A percentile compares a stretch with the other conserved stretches of the same genome.
Conservation (phyloP, 495 filamentous ascomycete species). For the Aspergillus egyptiacus region DNA sequence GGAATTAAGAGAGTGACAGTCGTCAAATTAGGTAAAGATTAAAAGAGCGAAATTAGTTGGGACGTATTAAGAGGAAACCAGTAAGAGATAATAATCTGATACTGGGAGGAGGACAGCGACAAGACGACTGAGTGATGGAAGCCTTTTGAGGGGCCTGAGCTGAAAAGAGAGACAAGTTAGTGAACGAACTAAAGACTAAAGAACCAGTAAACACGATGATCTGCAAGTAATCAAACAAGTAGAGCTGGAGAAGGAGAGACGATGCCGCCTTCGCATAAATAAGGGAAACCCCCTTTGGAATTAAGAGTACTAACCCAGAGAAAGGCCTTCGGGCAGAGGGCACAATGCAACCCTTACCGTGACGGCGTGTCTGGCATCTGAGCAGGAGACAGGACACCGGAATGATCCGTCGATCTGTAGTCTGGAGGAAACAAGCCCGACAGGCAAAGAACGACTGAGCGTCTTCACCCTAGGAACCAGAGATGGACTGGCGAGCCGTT, state of each 20-base stretch:
- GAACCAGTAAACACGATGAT: slow-evolving; percentile 13
- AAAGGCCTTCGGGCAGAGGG: slow-evolving; percentile 44
- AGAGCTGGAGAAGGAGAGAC: slow-evolving; percentile 6
- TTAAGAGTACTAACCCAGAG: slow-evolving; percentile 44
- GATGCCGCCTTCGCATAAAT: slow-evolving; percentile 20
- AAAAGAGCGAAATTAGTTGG: slow-evolving; percentile 57
- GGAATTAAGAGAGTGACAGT: slow-evolving; percentile 52
- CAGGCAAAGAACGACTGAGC: slow-evolving; percentile 66
- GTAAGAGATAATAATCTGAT: slow-evolving; percentile 37
- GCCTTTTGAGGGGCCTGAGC: slow-evolving; percentile 36
- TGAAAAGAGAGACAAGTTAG: slow-evolving; percentile 40
- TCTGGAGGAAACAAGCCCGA: slow-evolving; percentile 38
- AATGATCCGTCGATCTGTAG: slow-evolving; percentile 40
- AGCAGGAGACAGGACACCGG: slow-evolving; percentile 46
- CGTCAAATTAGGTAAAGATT: slow-evolving; percentile 42
- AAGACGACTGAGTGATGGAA: slow-evolving; percentile 33
- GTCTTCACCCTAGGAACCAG: slow-evolving; percentile 55
- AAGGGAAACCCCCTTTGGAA: slow-evolving; percentile 21
- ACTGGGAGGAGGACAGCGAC: slow-evolving; percentile 35
- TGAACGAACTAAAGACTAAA: slow-evolving; percentile 23
- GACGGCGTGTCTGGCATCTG: slow-evolving; percentile 54
- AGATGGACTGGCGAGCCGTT: slow-evolving; percentile 24
- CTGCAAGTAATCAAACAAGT: slow-evolving; percentile 1
- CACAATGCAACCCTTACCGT: slow-evolving; percentile 59
- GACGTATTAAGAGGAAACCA: slow-evolving; percentile 40